Evolutionary conservation across 2,329 filamentous ascomycete genomes (phyloP).

Genomic region (Amylocarpus encephaloides): DNA sequence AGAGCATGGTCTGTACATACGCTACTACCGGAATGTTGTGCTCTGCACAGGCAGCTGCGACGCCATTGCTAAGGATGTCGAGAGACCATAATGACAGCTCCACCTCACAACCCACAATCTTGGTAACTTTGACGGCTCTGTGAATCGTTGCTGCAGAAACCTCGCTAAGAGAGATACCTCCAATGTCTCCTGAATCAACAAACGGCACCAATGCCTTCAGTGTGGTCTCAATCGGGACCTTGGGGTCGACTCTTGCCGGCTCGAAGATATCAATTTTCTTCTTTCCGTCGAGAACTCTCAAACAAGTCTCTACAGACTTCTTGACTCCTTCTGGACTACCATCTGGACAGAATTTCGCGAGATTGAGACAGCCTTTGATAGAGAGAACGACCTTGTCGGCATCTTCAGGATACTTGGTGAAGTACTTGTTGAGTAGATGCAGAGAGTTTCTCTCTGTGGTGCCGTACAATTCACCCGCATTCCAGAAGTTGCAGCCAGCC

Average conservation of each 20-base stretch:
- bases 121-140: conserved; percentile 33
- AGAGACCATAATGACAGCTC: conserved; percentile 38
- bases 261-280: conserved; percentile 51
- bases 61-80: conserved; percentile 34
- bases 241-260: conserved; percentile 40
- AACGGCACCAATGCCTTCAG: conserved; percentile 31
- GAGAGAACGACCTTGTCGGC: conserved; percentile 53
- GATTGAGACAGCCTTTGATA: conserved; percentile 51
- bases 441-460: conserved; percentile 50
- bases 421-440: conserved; percentile 55
- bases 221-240: conserved; percentile 36
- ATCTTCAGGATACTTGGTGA: conserved; percentile 55
- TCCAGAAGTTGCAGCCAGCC: conserved; percentile 46
- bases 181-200: conserved; percentile 39
- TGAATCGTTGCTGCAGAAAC: conserved; percentile 38
- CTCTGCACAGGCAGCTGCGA: conserved; percentile 48
- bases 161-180: conserved; percentile 39
- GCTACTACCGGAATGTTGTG: conserved; percentile 63
- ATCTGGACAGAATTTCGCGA: conserved; percentile 38
- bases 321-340: conserved; percentile 49
- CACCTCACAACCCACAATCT: conserved; percentile 41
- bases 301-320: conserved; percentile 51
- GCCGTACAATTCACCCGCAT: conserved; percentile 57
- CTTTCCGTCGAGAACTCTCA: conserved; percentile 41
- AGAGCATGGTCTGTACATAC: conserved; percentile 17